A percentile compares a stretch with the other conserved stretches of the same genome.
These are phyloP conservation scores for Rhizophagus prolifer DNA, from an alignment of 192 early-diverging fungal genomes.

Conservation along the genomic window DNA sequence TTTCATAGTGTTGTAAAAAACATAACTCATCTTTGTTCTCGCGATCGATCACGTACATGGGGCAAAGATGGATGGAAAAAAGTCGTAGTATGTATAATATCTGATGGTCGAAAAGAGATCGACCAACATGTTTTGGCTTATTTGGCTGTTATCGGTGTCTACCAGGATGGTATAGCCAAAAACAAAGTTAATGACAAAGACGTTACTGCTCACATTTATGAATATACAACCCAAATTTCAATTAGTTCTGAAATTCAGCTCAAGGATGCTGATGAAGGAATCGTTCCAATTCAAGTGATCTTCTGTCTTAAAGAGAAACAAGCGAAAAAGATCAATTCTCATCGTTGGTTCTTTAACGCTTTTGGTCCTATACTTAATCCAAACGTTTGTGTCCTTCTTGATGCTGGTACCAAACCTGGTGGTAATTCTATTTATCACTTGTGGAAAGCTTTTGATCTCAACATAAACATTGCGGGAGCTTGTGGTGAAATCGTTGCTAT, in stretches of 20 bases:
- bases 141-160: constrained; percentile 79
- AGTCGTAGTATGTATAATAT: constrained; percentile 76
- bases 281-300: constrained; percentile 74
- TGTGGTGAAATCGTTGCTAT: constrained; percentile 67
- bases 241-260: constrained; percentile 72
- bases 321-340: constrained; percentile 85
- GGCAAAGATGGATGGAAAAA: constrained; percentile 80
- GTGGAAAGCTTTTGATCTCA: constrained; percentile 63
- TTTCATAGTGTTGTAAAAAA: constrained; percentile 86
- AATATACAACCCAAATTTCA: constrained; percentile 76
- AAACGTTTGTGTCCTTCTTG: constrained; percentile 60
- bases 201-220: constrained; percentile 69
- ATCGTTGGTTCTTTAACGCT: constrained; percentile 73
- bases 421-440: constrained; percentile 62
- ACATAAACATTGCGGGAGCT: constrained; percentile 60
- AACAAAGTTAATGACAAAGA: constrained; percentile 60
- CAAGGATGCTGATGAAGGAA: constrained; percentile 60
- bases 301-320: constrained; percentile 93
- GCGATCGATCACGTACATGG: constrained; percentile 71
- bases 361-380: constrained; percentile 59
- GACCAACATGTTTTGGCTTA: constrained; percentile 66
- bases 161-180: constrained; percentile 76
- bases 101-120: constrained; percentile 79
- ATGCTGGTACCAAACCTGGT: constrained; percentile 65
- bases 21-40: constrained; percentile 84